Base-by-base conservation (phyloP, 1,139 yeast species). In the Tardiomyces blankii region DNA sequence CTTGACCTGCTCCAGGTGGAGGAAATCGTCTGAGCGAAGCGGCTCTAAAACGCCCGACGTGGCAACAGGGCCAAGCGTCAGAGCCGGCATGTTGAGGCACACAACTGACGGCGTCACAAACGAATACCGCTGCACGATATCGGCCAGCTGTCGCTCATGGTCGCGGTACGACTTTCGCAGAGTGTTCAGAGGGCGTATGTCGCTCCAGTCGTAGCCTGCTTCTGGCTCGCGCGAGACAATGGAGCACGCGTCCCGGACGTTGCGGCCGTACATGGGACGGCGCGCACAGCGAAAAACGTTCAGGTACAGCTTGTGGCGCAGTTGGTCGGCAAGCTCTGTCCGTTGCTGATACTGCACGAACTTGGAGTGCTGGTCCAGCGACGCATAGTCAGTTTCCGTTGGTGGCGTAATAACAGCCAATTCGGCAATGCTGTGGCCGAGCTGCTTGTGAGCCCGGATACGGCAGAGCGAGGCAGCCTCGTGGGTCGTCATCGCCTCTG, bases 61-160 rank as follows among this genome's bases (percentile, higher is more conserved):
- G 57, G 44, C 64, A 55, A 45, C 67, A 19, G 80, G 74, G 19
- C 82, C 73, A 4, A 63, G 52, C 4, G 75, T 53, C 48, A 78
- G 67, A 44, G 78, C 78, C 38, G 82, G 75, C 75, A 83, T 73
- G 60, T 89, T 93, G 48, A 85, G 68, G 1, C 88, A 77, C 3
- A 89, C 93, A 1, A 78, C 95, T 2, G 80, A 69, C 0, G 99
- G 98, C 0, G 98, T 91, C 2, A 91, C 75, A 52, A 87, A 93
- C 0, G 95, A 85, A 62, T 73, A 93, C 51, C 82, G 78, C 40
- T 86, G 88, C 49, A 91, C 73, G 0, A 70, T 64, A 30, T 77
- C 80, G 13, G 64, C 53, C 76, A 76, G n/a, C 70, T 71, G 47
- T 55, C 59, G 19, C 63, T 59, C 14, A 61, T 45, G 43, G 27